Evolutionary conservation across 2,329 filamentous ascomycete genomes (phyloP), one percentile per base, ranked within the genome.

Genomic region (Aspergillus sp.): DNA sequence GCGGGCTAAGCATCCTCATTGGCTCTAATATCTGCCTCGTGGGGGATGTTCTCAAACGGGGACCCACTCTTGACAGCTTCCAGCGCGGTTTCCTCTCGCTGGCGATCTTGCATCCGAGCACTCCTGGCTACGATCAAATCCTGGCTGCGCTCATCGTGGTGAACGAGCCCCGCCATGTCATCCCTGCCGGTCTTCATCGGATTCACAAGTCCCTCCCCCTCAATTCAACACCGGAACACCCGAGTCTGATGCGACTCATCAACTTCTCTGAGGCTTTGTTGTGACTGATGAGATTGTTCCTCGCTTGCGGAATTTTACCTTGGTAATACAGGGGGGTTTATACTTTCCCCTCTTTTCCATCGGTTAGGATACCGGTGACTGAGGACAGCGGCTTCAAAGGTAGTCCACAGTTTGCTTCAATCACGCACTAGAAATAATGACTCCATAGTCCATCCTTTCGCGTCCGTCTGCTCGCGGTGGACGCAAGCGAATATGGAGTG

Each of bases 1-100:
- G 17, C 49, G 45, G 33, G 21, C 17, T 50, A 41, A 51, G 14
- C 14, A 19, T 44, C 35, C 11, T 52, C 17, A 65, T 65, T 65
- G 63, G 63, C 15, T 27, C 17, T 14, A 3, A n/a, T 23, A 47
- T 46, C 41, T 52, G 51, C 58, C 56, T 64, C 61, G 57, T 65
- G 62, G 64, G 56, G 56, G 35, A 19, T 45, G 41, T 21, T 44
- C 33, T 46, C 53, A 62, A 65, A 62, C 63, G 58, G 58, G 56
- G 64, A 41, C 61, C 64, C 64, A 64, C 63, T 60, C 58, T 63
- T 66, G 64, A 66, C 63, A 66, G 64, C 63, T 62, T 64, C 54
- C 51, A 61, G 60, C 47, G 55, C 50, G 45, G 54, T 56, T 58
- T 63, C 46, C 57, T 53, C 57, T 59, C 53, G 51, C 50, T 56